These are phyloP conservation scores for Mycena kentingensis DNA, from an alignment of 768 basidiomycete genomes.

Conservation along the genomic window DNA sequence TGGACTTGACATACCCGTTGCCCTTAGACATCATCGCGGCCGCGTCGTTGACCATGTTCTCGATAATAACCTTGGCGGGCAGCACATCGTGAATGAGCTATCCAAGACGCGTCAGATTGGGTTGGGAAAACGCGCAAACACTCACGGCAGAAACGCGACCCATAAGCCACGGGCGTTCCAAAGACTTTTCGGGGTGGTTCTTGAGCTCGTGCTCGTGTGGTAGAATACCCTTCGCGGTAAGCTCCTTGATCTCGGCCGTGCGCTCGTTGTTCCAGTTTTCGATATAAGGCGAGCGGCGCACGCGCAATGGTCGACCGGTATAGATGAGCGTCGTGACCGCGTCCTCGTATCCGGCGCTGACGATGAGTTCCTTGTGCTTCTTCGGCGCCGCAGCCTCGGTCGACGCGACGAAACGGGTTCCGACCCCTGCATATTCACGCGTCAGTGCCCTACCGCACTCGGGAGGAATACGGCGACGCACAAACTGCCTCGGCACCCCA, in stretches of 20 bases:
- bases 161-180: conserved; percentile 76
- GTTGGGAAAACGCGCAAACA: not conserved
- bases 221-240: conserved; percentile 82
- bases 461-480: conserved; percentile 47
- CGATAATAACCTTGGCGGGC: conserved; percentile 82
- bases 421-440: conserved; percentile 62
- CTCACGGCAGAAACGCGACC: conserved; percentile 68
- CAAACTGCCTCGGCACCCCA: conserved; percentile 90
- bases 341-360: conserved; percentile 76
- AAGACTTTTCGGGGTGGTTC: conserved; percentile 78
- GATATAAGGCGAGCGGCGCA: conserved; percentile 82
- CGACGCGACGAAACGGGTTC: conserved; percentile 84
- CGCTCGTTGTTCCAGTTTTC: conserved; percentile 84
- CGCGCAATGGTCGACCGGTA: conserved; percentile 87
- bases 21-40: conserved; percentile 46
- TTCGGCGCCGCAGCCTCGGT: conserved; percentile 81
- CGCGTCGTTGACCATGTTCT: conserved; percentile 53
- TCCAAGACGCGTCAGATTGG: not conserved
- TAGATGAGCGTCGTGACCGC: conserved; percentile 84
- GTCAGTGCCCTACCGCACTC: too few species aligned
- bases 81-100: conserved; percentile 68
- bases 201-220: conserved; percentile 72
- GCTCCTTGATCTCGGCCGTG: conserved; percentile 76
- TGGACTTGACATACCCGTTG: conserved; percentile 39
- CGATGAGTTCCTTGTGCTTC: conserved; percentile 77